Base-by-base conservation (phyloP, 345 rosid species). In the Eucalyptus pauciflora region DNA sequence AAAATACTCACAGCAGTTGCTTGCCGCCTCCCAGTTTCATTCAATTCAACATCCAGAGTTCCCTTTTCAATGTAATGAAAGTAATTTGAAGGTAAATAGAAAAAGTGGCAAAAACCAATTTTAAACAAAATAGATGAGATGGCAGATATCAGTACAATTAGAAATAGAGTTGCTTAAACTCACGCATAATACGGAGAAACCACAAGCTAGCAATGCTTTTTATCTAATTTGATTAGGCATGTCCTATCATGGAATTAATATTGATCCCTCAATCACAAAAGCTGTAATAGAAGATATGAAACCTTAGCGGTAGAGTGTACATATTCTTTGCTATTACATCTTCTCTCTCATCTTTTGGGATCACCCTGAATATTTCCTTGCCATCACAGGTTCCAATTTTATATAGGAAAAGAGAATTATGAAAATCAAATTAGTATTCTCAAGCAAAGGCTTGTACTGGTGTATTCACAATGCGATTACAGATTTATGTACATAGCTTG, bases 31-130 rank as follows among this genome's bases (percentile, higher is more conserved):
- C 99, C 99, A 89, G 89, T 94, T 88, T 95, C 96, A 91, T 96
- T 97, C 87, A 97, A 86, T 86, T 95, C 97, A 89, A 97, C 96
- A 91, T 97, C 99, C 54, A 95, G 89, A 88, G 96, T 98, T 71
- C 99, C 99, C 99, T 96, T 64, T 56, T 50, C 27, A 87, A 67
- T 69, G 76, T 87, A 41, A 62, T 13, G 71, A 62, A 62, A 62
- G 31, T 10, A 60, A 60, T 60, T 17, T 10, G 37, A 62, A 62
- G 71, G 71, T 62, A 13, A 62, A 62, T 62, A 25, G 67, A 60
- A 60, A 25, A 60, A 60, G 31, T 10, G 67, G 67, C 45, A 69
- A 41, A 69, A 33, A 9, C 45, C 80, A 69, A 9, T 33, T 33
- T 33, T 8, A 69, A 69, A 69, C 80, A 8, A 69, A 69, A 33